Conservation (phyloP, 2,329 filamentous ascomycete genomes). For the Allantophomopsis lycopodina region DNA sequence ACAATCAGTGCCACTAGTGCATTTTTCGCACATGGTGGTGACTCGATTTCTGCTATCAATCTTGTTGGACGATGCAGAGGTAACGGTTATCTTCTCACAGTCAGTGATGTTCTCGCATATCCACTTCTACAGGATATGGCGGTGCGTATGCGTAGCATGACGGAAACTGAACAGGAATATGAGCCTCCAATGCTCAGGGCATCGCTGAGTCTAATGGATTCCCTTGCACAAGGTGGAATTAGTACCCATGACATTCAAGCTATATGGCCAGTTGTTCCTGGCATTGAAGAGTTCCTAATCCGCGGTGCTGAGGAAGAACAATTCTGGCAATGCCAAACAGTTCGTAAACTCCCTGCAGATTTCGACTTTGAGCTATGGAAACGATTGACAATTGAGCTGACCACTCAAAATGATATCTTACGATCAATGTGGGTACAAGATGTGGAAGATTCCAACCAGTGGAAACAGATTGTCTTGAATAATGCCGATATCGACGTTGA, state of each 20-base stretch:
- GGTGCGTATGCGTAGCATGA: too few relatives aligned
- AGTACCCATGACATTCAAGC: conserved; percentile 5
- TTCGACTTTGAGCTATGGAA: conserved; percentile 3
- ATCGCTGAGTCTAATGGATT: too few relatives aligned
- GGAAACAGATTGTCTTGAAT: conserved; percentile 8
- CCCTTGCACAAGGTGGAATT: too few relatives aligned
- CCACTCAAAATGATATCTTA: conserved; percentile 5
- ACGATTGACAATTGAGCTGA: conserved; percentile 1
- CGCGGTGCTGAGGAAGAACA: conserved; percentile 5
- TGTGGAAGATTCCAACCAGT: conserved; percentile 1
- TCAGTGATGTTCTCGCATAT: too few relatives aligned
- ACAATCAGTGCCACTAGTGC: conserved; percentile 52
- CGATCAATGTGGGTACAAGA: conserved; percentile 3
- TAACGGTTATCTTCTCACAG: too few relatives aligned
- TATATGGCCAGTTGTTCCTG: conserved; percentile 8
- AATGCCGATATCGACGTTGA: too few relatives aligned
- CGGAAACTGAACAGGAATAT: too few relatives aligned
- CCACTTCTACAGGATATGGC: too few relatives aligned
- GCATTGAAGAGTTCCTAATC: conserved; percentile 8
- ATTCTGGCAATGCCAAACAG: conserved; percentile 7
- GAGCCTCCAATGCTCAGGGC: too few relatives aligned
- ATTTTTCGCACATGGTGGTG: conserved; percentile 65
- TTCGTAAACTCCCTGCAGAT: background rate
- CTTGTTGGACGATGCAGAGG: too few relatives aligned
- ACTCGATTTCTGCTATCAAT: conserved; percentile 68